These are phyloP conservation scores for Macadamia tetraphylla DNA, from an alignment of 164 flowering plant species.

Conservation along the genomic window DNA sequence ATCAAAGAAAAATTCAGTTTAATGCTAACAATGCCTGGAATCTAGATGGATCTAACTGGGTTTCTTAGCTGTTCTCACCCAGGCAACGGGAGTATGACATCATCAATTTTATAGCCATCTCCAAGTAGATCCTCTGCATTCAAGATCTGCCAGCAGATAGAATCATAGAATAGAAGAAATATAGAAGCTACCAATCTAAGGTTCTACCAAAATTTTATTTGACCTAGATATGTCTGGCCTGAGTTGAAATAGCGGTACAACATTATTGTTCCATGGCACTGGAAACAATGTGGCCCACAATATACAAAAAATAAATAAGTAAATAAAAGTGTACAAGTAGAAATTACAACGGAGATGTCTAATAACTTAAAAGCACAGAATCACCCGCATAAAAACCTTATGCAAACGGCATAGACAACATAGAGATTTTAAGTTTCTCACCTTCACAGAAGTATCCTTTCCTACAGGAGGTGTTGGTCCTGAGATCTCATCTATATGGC, in stretches of 20 bases:
- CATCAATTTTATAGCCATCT: conserved; percentile 57
- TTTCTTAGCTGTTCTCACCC: conserved; percentile 45
- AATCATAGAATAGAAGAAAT: background rate
- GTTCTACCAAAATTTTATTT: too few relatives aligned
- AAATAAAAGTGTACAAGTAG: background rate
- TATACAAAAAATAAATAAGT: background rate
- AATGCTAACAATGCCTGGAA: background rate
- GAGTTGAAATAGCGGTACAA: too few relatives aligned
- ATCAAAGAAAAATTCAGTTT: background rate
- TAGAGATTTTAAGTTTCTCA: conserved; percentile 12
- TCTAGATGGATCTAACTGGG: background rate
- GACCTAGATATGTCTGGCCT: too few relatives aligned
- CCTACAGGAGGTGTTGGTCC: conserved; percentile 40
- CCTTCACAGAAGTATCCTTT: conserved; percentile 55
- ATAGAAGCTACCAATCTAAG: too few relatives aligned
- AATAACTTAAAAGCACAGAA: too few relatives aligned
- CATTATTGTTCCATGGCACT: too few relatives aligned
- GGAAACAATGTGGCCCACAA: background rate
- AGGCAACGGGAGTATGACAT: conserved; percentile 89
- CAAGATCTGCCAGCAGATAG: conserved; percentile 43
- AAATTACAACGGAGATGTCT: background rate
- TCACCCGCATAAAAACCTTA: too few relatives aligned
- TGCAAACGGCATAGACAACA: background rate
- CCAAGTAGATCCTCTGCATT: conserved; percentile 52
- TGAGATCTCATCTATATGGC: conserved; percentile 40